Evolutionary conservation across 306 rosid species (phyloP).

Genomic region (Casuarina glauca): DNA sequence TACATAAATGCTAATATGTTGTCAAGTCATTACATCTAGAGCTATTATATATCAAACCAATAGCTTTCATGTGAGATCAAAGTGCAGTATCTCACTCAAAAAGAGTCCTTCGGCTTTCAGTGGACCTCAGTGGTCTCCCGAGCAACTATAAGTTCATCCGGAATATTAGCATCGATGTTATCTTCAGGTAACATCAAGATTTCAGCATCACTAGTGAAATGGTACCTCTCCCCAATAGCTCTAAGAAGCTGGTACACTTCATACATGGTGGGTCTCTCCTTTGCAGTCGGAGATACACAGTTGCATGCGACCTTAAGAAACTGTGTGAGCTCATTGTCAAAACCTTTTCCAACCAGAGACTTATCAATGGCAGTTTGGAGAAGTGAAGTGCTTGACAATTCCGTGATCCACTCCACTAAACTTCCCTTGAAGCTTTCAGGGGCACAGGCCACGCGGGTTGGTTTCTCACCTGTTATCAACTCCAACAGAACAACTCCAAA

Average conservation of each 20-base stretch:
- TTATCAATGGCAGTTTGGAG: conserved; percentile 62
- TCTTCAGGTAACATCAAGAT: conserved; percentile 45
- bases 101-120: not conserved
- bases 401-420: conserved; percentile 73
- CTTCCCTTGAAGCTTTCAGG: conserved; percentile 82
- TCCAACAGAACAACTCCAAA: conserved; percentile 91
- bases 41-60: not conserved
- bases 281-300: conserved; percentile 56
- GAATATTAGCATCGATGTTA: conserved; percentile 24
- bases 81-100: not conserved
- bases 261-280: conserved; percentile 96
- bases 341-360: conserved; percentile 59
- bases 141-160: conserved; percentile 84
- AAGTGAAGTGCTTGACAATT: conserved; percentile 49
- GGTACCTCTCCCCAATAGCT: conserved; percentile 71
- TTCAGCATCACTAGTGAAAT: conserved; percentile 76
- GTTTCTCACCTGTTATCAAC: conserved; percentile 81
- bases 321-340: conserved; percentile 75
- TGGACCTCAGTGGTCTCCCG: conserved; percentile 24
- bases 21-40: not conserved
- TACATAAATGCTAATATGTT: not conserved
- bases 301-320: conserved; percentile 83
- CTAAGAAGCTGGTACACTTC: conserved; percentile 89
- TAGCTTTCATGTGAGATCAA: not conserved
- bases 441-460: conserved; percentile 68